phyloP scores from a whole-genome alignment of 2,329 filamentous ascomycete genomes.

The Paecilomyces variotii region DNA sequence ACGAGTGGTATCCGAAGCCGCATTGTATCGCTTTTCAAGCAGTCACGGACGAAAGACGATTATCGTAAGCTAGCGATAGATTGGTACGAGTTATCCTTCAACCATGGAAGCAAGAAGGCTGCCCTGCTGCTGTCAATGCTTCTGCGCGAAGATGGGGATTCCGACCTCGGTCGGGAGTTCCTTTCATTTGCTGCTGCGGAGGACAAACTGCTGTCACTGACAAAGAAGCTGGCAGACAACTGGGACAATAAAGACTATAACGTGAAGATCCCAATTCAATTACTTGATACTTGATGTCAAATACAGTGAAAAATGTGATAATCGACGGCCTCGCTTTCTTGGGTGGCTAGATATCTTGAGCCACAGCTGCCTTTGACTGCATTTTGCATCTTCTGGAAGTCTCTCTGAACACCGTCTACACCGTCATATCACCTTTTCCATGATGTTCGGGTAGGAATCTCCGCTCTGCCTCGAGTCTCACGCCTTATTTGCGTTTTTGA shows the following conservation, averaged over 20 bases:
- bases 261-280: slow-evolving; percentile 9
- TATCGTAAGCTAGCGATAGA: slow-evolving; percentile 23
- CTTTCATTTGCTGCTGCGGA: slow-evolving; percentile 9
- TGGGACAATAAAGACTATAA: slow-evolving; percentile 15
- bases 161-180: slow-evolving; percentile 7
- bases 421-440: not conserved
- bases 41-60: slow-evolving; percentile 10
- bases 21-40: slow-evolving; percentile 10
- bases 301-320: not conserved
- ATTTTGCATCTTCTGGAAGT: not conserved
- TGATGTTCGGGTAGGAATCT: not conserved
- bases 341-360: not conserved
- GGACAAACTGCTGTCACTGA: slow-evolving; percentile 3
- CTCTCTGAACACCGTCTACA: not conserved
- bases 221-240: slow-evolving; percentile 10
- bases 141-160: slow-evolving; percentile 16
- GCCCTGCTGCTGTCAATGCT: slow-evolving; percentile 22
- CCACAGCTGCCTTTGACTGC: not conserved
- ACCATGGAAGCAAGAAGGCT: slow-evolving; percentile 12
- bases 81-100: slow-evolving; percentile 26
- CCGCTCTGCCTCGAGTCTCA: not conserved
- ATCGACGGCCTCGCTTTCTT: not conserved
- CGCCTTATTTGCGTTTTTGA: not conserved
- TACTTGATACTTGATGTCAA: slow-evolving; percentile 13
- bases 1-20: not conserved